Conservation (phyloP, 495 filamentous ascomycete genomes). For the Penicillium coffeae region DNA sequence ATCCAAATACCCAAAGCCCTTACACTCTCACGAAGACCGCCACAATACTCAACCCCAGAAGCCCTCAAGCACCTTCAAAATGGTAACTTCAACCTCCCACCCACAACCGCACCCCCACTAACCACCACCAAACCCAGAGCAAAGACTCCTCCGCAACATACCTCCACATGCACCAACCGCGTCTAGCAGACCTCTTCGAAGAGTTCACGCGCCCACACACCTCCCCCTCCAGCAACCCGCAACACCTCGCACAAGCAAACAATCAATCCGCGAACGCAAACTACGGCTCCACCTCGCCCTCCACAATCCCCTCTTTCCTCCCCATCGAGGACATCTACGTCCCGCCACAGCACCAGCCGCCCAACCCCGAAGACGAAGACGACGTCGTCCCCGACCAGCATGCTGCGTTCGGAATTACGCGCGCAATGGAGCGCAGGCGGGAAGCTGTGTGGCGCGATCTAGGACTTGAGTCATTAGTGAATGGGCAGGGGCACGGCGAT, state of each 20-base stretch:
- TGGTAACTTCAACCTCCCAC: neutral
- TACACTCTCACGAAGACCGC: too few species aligned
- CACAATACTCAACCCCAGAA: too few species aligned
- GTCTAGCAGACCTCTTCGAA: constrained; percentile 88
- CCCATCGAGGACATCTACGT: constrained; percentile 76
- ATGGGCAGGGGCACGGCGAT: constrained; percentile 25
- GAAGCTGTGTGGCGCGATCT: constrained; percentile 86
- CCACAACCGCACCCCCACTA: too few species aligned
- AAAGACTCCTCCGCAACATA: constrained; percentile 87
- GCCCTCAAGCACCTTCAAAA: neutral
- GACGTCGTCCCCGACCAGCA: constrained; percentile 97
- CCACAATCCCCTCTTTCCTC: constrained; percentile 43
- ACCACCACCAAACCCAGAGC: too few species aligned
- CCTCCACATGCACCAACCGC: constrained; percentile 77
- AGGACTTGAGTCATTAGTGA: constrained; percentile 69
- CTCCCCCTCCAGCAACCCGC: constrained; percentile 19
- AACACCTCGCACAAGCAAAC: constrained; percentile 14
- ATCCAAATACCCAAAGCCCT: too few species aligned
- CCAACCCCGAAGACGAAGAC: constrained; percentile 97
- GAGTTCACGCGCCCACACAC: constrained; percentile 58
- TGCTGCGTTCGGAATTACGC: constrained; percentile 90
- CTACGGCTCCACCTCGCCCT: constrained; percentile 34
- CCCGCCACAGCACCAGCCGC: constrained; percentile 79
- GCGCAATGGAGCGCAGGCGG: constrained; percentile 61
- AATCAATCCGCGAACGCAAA: constrained; percentile 14